Evolutionary conservation across 2,329 filamentous ascomycete genomes (phyloP).

Genomic region (Pseudopithomyces maydicus): DNA sequence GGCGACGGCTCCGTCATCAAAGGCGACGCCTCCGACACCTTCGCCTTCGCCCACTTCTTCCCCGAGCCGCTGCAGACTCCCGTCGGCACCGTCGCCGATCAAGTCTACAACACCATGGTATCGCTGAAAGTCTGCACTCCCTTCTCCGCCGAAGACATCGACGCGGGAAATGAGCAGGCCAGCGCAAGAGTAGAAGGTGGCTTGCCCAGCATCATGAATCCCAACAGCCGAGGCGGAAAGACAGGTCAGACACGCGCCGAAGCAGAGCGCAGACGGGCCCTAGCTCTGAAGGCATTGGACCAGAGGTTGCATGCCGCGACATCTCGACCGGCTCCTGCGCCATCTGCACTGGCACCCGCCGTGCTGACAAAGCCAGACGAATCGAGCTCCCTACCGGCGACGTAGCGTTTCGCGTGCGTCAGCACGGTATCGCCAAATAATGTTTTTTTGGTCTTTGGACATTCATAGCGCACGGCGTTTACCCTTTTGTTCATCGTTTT

Average conservation of each 20-base stretch:
- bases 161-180: slow-evolving; percentile 73
- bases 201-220: slow-evolving; percentile 63
- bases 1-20: slow-evolving; percentile 64
- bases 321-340: slow-evolving; percentile 49
- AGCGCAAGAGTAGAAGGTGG: slow-evolving; percentile 66
- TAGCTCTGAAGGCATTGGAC: slow-evolving; percentile 90
- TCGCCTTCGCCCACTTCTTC: slow-evolving; percentile 95
- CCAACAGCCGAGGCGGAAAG: slow-evolving; percentile 52
- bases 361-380: slow-evolving; percentile 46
- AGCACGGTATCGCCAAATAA: not conserved
- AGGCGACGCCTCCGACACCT: slow-evolving; percentile 94
- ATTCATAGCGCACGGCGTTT: slow-evolving; percentile 13
- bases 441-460: slow-evolving; percentile 6
- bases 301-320: slow-evolving; percentile 88
- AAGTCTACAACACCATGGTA: slow-evolving; percentile 76
- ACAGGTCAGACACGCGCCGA: slow-evolving; percentile 78
- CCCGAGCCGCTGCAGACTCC: slow-evolving; percentile 81
- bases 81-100: slow-evolving; percentile 73
- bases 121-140: slow-evolving; percentile 79
- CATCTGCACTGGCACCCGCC: slow-evolving; percentile 45
- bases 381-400: slow-evolving; percentile 27
- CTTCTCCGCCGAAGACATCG: slow-evolving; percentile 81
- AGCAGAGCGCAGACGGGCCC: slow-evolving; percentile 83
- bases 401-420: not conserved
- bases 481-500: not conserved